Evolutionary conservation across 768 basidiomycete genomes (phyloP).

Genomic region (Suillus ampliporus): DNA sequence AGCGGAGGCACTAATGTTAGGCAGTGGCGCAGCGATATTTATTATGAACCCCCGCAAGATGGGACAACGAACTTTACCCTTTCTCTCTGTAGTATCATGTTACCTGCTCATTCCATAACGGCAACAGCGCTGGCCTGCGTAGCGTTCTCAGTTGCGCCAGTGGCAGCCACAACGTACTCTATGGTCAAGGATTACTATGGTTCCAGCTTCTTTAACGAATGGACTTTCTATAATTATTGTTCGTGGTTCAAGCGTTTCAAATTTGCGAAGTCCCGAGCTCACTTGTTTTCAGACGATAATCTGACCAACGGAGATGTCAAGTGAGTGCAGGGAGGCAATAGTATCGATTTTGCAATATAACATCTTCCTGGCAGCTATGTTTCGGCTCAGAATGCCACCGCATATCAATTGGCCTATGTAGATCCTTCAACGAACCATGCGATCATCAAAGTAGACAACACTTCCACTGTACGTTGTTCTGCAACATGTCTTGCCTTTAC

Average conservation of each 20-base stretch:
- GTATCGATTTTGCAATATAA: constrained; percentile 6
- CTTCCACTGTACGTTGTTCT: constrained; percentile 47
- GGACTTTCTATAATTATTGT: constrained; percentile 70
- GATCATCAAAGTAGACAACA: constrained; percentile 80
- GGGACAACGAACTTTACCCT: background rate
- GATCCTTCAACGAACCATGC: constrained; percentile 70
- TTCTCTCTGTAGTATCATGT: background rate
- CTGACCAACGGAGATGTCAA: constrained; percentile 69
- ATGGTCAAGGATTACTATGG: constrained; percentile 64
- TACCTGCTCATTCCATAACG: background rate
- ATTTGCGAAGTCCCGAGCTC: constrained; percentile 1
- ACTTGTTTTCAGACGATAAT: constrained; percentile 58
- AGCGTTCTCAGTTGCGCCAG: constrained; percentile 13
- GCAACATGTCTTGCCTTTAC: background rate
- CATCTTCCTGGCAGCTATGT: constrained; percentile 48
- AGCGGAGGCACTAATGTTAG: too few species aligned
- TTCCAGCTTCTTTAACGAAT: constrained; percentile 66
- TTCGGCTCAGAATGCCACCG: constrained; percentile 46
- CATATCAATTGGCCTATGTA: constrained; percentile 62
- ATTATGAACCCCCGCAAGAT: background rate
- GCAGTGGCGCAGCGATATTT: background rate
- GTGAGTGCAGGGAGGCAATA: constrained; percentile 35
- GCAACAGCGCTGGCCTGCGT: constrained; percentile 3
- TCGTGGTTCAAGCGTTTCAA: constrained; percentile 28
- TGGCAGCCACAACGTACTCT: constrained; percentile 48